phyloP scores from a whole-genome alignment of 495 filamentous ascomycete genomes.

The Hamigera avellanea region DNA sequence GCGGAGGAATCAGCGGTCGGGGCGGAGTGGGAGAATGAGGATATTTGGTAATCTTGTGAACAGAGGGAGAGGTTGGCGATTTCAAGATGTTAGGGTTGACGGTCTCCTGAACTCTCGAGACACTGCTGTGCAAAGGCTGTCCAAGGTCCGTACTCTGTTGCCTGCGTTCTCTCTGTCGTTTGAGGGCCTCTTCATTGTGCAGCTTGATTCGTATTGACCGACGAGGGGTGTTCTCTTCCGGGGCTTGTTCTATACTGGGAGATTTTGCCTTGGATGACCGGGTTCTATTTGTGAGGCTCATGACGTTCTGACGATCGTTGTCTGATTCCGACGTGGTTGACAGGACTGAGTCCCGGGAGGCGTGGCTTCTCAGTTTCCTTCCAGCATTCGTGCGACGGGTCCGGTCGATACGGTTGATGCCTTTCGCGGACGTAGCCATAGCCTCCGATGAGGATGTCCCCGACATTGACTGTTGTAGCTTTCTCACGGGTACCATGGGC shows the following conservation, averaged over 20 bases:
- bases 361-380: slow-evolving; percentile 24
- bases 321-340: slow-evolving; percentile 41
- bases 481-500: slow-evolving; percentile 48
- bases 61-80: slow-evolving; percentile 79
- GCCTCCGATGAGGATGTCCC: slow-evolving; percentile 10
- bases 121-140: slow-evolving; percentile 18
- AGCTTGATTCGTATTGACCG: slow-evolving; percentile 87
- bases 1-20: slow-evolving; percentile 73
- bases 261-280: slow-evolving; percentile 44
- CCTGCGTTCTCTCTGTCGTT: slow-evolving; percentile 41
- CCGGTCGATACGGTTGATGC: slow-evolving; percentile 12
- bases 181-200: slow-evolving; percentile 60
- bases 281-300: slow-evolving; percentile 15
- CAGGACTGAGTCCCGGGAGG: slow-evolving; percentile 26
- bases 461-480: slow-evolving; percentile 37
- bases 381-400: slow-evolving; percentile 24
- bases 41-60: slow-evolving; percentile 66
- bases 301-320: slow-evolving; percentile 19
- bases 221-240: slow-evolving; percentile 55
- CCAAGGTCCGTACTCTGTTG: slow-evolving; percentile 21
- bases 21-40: slow-evolving; percentile 82
- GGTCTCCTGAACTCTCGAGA: slow-evolving; percentile 17
- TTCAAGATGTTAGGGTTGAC: slow-evolving; percentile 46
- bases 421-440: slow-evolving; percentile 18
- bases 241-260: slow-evolving; percentile 16